Evolutionary conservation across 2,329 filamentous ascomycete genomes (phyloP).

Genomic region (Trichoderma aggressivum): DNA sequence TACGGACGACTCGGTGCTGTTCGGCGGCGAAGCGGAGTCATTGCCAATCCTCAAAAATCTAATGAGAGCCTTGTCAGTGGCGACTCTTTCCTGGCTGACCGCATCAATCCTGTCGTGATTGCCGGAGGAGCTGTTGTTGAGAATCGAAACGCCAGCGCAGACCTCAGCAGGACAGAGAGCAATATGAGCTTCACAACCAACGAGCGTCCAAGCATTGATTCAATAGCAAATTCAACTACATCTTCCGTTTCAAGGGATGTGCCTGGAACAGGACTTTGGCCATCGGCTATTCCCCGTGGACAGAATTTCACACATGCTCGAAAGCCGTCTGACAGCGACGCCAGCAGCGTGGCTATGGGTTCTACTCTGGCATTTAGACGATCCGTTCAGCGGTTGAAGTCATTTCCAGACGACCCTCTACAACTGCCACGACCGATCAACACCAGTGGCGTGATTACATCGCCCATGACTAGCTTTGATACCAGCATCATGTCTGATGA

Average conservation of each 20-base stretch:
- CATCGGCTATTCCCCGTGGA: conserved; percentile 50
- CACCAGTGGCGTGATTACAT: conserved; percentile 41
- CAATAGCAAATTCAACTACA: conserved; percentile 38
- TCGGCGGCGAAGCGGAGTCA: conserved; percentile 62
- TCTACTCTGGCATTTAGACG: conserved; percentile 53
- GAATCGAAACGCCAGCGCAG: conserved; percentile 54
- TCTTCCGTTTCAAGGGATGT: conserved; percentile 41
- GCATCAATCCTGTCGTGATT: conserved; percentile 65
- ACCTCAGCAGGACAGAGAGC: conserved; percentile 49
- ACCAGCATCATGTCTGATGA: conserved; percentile 57
- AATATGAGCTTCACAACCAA: conserved; percentile 42
- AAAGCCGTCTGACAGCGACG: conserved; percentile 54
- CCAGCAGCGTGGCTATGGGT: conserved; percentile 46
- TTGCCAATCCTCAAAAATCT: conserved; percentile 47
- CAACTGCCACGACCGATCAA: conserved; percentile 54
- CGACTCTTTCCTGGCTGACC: conserved; percentile 58
- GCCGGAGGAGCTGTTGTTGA: conserved; percentile 60
- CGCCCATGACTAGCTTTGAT: conserved; percentile 55
- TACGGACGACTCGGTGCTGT: conserved; percentile 64
- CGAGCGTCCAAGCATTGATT: conserved; percentile 42
- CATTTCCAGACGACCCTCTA: conserved; percentile 43
- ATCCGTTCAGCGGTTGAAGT: conserved; percentile 51
- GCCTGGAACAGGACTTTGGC: conserved; percentile 48
- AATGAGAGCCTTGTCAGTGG: conserved; percentile 49
- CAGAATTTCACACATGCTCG: conserved; percentile 29